Conservation (phyloP, 257 asterid genomes). For the Solanum chiquidenum region DNA sequence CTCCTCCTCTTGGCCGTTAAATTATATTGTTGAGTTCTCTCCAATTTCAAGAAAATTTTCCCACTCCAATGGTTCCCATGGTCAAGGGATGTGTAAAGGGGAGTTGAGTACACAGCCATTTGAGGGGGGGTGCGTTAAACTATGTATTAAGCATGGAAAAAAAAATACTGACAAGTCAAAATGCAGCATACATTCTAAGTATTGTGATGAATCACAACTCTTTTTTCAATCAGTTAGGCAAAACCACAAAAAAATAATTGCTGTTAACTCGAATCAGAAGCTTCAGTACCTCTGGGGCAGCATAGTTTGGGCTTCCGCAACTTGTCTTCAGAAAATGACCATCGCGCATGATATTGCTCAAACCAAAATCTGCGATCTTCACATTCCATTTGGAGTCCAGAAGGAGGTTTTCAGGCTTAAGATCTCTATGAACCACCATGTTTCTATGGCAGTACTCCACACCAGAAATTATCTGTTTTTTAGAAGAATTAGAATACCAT, state of each 20-base stretch:
- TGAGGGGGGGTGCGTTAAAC: background rate
- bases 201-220: background rate
- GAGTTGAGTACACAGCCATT: background rate
- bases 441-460: constrained; percentile 95
- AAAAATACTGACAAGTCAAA: background rate
- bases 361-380: constrained; percentile 91
- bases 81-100: background rate
- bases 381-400: constrained; percentile 76
- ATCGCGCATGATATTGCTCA: constrained; percentile 89
- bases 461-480: constrained; percentile 78
- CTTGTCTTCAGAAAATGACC: constrained; percentile 96
- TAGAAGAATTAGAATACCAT: constrained; percentile 5
- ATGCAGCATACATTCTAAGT: background rate
- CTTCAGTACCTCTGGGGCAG: constrained; percentile 83
- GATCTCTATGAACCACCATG: constrained; percentile 92
- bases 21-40: background rate
- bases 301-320: constrained; percentile 95
- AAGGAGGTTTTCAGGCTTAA: constrained; percentile 92
- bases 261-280: background rate
- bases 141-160: background rate
- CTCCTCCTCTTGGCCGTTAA: background rate
- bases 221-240: background rate
- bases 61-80: background rate
- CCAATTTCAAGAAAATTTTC: background rate
- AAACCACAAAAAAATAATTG: background rate